Evolutionary conservation across 2,329 filamentous ascomycete species (phyloP).

Genomic region (Claviceps capensis): DNA sequence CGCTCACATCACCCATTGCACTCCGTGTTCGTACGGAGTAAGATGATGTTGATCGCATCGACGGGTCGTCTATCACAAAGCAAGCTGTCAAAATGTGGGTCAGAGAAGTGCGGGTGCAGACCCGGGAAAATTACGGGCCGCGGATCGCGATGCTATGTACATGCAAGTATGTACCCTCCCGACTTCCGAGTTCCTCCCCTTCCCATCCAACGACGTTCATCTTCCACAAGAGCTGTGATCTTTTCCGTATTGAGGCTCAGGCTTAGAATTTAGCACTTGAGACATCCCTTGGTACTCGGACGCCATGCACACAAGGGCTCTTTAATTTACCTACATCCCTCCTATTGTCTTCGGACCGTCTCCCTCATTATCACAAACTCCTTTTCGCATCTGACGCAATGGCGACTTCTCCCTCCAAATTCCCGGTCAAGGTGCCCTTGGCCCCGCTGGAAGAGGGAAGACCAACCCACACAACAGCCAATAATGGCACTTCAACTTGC

Average conservation of each 20-base stretch:
- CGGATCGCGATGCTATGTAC: too few relatives aligned
- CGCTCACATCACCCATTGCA: conserved; percentile 5
- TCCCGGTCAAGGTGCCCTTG: background rate
- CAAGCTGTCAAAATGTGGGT: background rate
- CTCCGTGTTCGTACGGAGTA: background rate
- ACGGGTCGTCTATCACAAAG: background rate
- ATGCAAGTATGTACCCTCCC: too few relatives aligned
- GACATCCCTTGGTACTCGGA: background rate
- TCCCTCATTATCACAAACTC: background rate
- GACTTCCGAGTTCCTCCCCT: background rate
- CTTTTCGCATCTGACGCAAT: background rate
- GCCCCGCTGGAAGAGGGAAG: conserved; percentile 3
- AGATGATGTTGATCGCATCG: background rate
- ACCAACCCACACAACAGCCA: background rate
- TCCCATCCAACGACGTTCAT: background rate
- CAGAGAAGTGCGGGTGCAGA: background rate
- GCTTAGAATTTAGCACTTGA: background rate
- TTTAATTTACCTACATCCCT: background rate
- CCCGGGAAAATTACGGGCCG: conserved; percentile 3
- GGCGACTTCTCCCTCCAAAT: background rate
- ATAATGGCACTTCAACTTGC: background rate
- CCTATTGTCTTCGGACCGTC: background rate
- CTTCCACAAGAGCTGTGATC: background rate
- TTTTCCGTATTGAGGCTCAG: background rate
- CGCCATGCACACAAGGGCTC: background rate